phyloP scores from a whole-genome alignment of 1,284 basidiomycete genomes.

The Pholiota adiposa region DNA sequence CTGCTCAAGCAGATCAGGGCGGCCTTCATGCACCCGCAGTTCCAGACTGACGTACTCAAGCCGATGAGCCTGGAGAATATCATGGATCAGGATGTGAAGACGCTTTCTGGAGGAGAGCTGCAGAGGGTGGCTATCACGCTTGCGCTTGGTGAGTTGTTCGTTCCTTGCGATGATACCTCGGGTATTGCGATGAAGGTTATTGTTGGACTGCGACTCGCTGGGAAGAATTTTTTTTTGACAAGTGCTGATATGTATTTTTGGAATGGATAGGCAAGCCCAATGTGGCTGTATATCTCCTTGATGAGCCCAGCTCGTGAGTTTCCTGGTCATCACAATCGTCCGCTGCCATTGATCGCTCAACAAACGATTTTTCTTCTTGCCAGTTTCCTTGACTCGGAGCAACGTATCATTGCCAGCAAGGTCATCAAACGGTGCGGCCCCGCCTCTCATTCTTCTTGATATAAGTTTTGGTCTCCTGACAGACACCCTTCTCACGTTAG shows the following conservation, averaged over 20 bases:
- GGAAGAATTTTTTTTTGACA: background rate
- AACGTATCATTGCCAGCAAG: conserved; percentile 96
- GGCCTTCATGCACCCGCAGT: conserved; percentile 96
- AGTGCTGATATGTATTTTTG: conserved; percentile 16
- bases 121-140: conserved; percentile 95
- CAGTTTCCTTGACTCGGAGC: conserved; percentile 95
- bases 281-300: conserved; percentile 85
- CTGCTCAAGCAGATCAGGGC: conserved; percentile 92
- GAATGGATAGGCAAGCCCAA: conserved; percentile 68
- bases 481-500: conserved; percentile 26
- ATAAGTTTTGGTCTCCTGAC: background rate
- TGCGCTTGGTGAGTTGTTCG: conserved; percentile 63
- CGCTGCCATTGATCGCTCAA: background rate
- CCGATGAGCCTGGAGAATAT: conserved; percentile 93
- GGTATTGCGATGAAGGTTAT: background rate
- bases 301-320: conserved; percentile 75
- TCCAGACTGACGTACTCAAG: conserved; percentile 95
- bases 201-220: background rate
- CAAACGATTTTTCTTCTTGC: background rate
- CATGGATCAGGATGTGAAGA: conserved; percentile 96
- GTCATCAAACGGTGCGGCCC: conserved; percentile 87
- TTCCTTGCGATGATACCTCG: background rate
- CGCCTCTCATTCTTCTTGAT: background rate
- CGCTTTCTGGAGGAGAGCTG: conserved; percentile 94
- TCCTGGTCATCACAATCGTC: background rate